Evolutionary conservation across 2,329 filamentous ascomycete genomes (phyloP).

Genomic region (Ceratocystis eucalypticola): DNA sequence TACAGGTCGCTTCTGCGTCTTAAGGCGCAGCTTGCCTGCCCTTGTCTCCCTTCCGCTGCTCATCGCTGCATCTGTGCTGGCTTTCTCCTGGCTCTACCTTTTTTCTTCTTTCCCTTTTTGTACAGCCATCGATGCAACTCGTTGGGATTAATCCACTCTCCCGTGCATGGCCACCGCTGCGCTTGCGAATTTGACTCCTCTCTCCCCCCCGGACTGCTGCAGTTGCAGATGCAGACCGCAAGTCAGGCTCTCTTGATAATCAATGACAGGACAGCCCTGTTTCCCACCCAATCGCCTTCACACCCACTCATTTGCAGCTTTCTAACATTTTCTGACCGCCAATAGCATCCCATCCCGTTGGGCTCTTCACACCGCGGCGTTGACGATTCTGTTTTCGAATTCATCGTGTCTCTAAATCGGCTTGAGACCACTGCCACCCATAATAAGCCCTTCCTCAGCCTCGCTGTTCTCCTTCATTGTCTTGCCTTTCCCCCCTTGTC

Average conservation of each 20-base stretch:
- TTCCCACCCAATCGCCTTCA: too few relatives aligned
- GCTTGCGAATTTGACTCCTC: not conserved
- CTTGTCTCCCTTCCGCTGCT: not conserved
- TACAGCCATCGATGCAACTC: not conserved
- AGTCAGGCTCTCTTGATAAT: too few relatives aligned
- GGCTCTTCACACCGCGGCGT: not conserved
- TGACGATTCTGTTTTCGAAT: not conserved
- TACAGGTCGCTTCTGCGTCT: not conserved
- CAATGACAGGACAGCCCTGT: too few relatives aligned
- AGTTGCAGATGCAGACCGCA: too few relatives aligned
- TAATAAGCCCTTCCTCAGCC: not conserved
- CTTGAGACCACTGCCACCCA: too few relatives aligned
- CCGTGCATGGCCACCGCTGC: not conserved
- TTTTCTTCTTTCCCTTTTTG: not conserved
- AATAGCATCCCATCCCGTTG: not conserved
- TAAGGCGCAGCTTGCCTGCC: not conserved
- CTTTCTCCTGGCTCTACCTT: not conserved
- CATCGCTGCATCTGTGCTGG: not conserved
- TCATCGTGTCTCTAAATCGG: too few relatives aligned
- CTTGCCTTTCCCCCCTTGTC: conserved; percentile 5
- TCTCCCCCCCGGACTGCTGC: too few relatives aligned
- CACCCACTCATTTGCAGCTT: too few relatives aligned
- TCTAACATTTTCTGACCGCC: not conserved
- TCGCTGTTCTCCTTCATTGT: conserved; percentile 2
- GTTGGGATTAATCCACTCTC: not conserved